Evolutionary conservation across 2,329 filamentous ascomycete genomes (phyloP).

Genomic region (Aspergillus neoniger): DNA sequence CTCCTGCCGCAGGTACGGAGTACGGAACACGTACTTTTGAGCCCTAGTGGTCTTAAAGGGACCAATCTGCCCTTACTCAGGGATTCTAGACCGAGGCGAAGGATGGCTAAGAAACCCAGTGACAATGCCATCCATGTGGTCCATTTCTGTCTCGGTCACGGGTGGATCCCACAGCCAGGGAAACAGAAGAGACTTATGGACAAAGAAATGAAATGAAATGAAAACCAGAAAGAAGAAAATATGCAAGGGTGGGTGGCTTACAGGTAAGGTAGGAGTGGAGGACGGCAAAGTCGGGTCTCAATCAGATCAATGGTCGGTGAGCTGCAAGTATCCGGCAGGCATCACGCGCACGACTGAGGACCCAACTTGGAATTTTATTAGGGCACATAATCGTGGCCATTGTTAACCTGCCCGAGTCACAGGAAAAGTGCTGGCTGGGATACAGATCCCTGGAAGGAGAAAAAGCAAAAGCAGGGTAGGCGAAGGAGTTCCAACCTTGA

Average conservation of each 20-base stretch:
- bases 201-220: not conserved
- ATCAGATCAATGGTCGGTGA: slow-evolving; percentile 14
- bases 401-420: slow-evolving; percentile 7
- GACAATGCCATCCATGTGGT: not conserved
- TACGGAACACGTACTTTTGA: not conserved
- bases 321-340: slow-evolving; percentile 32
- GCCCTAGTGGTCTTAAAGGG: not conserved
- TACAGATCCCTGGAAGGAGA: not conserved
- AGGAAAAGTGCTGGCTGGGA: not conserved
- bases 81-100: not conserved
- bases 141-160: not conserved
- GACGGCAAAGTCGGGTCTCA: slow-evolving; percentile 1
- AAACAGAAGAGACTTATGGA: not conserved
- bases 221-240: too few species aligned
- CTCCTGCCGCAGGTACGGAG: not conserved
- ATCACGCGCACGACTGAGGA: slow-evolving; percentile 31
- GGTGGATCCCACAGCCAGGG: not conserved
- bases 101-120: not conserved
- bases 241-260: slow-evolving; percentile 12
- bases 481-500: not conserved
- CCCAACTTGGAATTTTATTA: slow-evolving; percentile 20
- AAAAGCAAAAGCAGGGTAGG: not conserved
- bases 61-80: not conserved
- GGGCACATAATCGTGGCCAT: slow-evolving; percentile 11
- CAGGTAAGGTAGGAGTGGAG: slow-evolving; percentile 1